Conservation (phyloP, 2,329 filamentous ascomycete genomes). For the Fusarium floridanum region DNA sequence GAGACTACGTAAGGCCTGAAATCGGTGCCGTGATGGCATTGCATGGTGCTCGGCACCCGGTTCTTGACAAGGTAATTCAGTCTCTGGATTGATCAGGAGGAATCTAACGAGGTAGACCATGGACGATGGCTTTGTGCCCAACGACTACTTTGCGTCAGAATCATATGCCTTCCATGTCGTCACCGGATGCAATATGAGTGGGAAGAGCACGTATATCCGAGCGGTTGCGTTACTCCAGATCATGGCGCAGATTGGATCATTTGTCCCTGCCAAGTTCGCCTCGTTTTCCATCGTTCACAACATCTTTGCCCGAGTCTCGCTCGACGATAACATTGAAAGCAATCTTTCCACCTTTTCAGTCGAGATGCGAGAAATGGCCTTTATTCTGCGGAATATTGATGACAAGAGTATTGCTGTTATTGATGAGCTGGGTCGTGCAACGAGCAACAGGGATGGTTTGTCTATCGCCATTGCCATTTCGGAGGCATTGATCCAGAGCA, state of each 20-base stretch:
- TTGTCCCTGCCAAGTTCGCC: conserved; percentile 88
- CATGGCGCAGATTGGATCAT: conserved; percentile 94
- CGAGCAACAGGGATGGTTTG: conserved; percentile 88
- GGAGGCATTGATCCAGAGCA: conserved; percentile 85
- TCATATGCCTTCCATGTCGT: conserved; percentile 91
- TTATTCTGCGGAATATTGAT: conserved; percentile 88
- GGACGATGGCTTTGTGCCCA: conserved; percentile 80
- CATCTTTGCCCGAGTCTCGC: conserved; percentile 88
- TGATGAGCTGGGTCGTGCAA: conserved; percentile 92
- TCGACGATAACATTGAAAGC: conserved; percentile 88
- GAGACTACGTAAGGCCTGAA: conserved; percentile 73
- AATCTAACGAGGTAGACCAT: conserved; percentile 63
- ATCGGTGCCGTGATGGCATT: conserved; percentile 78
- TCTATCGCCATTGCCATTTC: conserved; percentile 92
- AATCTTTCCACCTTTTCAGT: conserved; percentile 94
- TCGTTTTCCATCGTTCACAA: conserved; percentile 84
- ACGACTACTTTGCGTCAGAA: conserved; percentile 87
- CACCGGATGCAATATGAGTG: conserved; percentile 98
- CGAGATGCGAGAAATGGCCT: conserved; percentile 96
- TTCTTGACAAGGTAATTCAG: conserved; percentile 73
- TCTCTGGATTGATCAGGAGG: background rate
- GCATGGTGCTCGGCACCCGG: conserved; percentile 81
- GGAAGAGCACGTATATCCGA: conserved; percentile 95
- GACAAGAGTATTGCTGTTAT: conserved; percentile 83
- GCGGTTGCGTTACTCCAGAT: conserved; percentile 86